Conservation (phyloP, 2,329 filamentous ascomycete species). For the Colletotrichum sp. region DNA sequence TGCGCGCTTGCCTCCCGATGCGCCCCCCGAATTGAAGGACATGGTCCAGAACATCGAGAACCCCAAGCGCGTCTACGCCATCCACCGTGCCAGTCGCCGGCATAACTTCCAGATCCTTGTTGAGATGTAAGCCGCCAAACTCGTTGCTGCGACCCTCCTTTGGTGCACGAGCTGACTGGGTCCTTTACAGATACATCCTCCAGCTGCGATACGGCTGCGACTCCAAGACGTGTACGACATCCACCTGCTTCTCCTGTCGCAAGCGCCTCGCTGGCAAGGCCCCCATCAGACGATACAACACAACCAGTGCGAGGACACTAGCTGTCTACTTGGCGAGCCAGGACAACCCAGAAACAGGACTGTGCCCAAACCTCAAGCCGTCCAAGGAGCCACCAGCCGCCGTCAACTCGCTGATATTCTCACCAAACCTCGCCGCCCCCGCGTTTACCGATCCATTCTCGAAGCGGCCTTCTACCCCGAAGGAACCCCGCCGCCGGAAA, state of each 20-base stretch:
- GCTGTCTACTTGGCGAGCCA: slow-evolving; percentile 82
- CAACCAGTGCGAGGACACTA: slow-evolving; percentile 80
- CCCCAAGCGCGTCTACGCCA: slow-evolving; percentile 64
- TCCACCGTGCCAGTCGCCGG: slow-evolving; percentile 65
- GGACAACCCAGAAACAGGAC: slow-evolving; percentile 72
- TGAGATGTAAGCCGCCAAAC: slow-evolving; percentile 58
- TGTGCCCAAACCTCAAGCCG: slow-evolving; percentile 63
- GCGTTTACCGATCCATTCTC: slow-evolving; percentile 16
- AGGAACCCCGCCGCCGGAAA: slow-evolving; percentile 2
- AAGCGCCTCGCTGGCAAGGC: slow-evolving; percentile 69
- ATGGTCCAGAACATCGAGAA: slow-evolving; percentile 65
- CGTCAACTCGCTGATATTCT: slow-evolving; percentile 52
- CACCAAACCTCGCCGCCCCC: slow-evolving; percentile 33
- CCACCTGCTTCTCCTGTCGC: slow-evolving; percentile 82
- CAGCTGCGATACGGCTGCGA: slow-evolving; percentile 86
- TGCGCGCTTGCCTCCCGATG: slow-evolving; percentile 63
- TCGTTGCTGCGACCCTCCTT: background rate
- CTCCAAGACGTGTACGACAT: slow-evolving; percentile 69
- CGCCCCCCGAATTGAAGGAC: slow-evolving; percentile 61
- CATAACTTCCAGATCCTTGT: slow-evolving; percentile 71
- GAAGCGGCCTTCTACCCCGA: slow-evolving; percentile 12
- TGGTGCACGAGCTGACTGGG: slow-evolving; percentile 19
- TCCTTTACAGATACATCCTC: slow-evolving; percentile 67
- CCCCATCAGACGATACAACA: slow-evolving; percentile 79
- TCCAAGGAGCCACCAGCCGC: slow-evolving; percentile 49